Evolutionary conservation across 495 filamentous ascomycete species (phyloP).

Genomic region (Letharia columbiana): DNA sequence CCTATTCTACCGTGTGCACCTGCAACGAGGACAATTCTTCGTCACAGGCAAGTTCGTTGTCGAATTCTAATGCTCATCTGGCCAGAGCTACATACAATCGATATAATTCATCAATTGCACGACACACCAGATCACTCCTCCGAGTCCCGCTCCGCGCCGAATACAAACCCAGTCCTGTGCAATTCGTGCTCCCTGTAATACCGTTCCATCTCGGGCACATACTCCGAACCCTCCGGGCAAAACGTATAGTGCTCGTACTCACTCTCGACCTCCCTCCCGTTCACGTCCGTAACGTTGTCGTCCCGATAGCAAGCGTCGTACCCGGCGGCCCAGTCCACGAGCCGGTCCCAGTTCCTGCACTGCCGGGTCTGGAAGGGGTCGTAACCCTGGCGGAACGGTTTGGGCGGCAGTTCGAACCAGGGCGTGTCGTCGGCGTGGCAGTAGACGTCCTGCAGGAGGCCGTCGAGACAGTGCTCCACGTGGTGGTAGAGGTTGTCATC

Average conservation of each 20-base stretch:
- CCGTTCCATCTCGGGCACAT: not conserved
- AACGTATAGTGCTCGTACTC: not conserved
- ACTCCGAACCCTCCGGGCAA: not conserved
- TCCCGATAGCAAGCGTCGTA: not conserved
- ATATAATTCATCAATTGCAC: not conserved
- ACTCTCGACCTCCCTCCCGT: not conserved
- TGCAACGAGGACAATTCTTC: no score
- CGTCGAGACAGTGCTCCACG: not conserved
- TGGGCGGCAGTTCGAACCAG: not conserved
- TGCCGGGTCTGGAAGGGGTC: not conserved
- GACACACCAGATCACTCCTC: not conserved
- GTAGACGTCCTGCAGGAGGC: not conserved
- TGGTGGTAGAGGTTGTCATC: not conserved
- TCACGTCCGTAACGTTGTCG: not conserved
- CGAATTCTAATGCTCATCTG: no score
- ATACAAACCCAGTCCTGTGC: not conserved
- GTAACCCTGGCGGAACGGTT: not conserved
- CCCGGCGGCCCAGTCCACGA: not conserved
- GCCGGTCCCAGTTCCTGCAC: not conserved
- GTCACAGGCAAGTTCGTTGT: no score
- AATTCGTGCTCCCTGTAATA: not conserved
- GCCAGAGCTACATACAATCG: no score
- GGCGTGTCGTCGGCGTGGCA: not conserved
- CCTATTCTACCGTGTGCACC: no score
- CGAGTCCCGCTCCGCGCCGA: not conserved